Base-by-base conservation (phyloP, 768 basidiomycete species). In the Naganishia friedmannii region DNA sequence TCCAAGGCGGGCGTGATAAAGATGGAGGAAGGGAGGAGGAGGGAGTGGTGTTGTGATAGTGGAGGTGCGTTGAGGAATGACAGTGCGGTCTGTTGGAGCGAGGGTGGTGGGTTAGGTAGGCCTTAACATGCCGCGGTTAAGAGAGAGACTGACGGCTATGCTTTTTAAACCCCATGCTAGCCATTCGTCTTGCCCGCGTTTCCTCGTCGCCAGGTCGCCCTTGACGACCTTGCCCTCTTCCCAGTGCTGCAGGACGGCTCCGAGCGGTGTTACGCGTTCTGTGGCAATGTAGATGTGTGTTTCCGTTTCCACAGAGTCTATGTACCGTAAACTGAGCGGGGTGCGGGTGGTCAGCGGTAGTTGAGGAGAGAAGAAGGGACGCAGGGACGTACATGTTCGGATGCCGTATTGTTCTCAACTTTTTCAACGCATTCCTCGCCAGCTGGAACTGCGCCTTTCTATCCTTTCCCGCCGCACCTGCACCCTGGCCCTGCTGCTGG, bases 1-100 rank as follows among this genome's bases (percentile, higher is more conserved):
- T 99, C 96, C 6, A 95, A 92, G 0, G 92, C 91, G 0, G 89
- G 88, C 0, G 95, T 92, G 65, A 96, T 87, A 77, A 96, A 97
- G 69, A 97, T 86, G 0, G 91, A 88, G 69, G 75, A 73, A 0
- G 77, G 75, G 26, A 77, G 58, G 10, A 78, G 66, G 55, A 79
- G 77, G 0, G 77, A 92, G 91, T 23, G 92, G 90, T 4, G 90
- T 87, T 26, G 93, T 88, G 71, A 95, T 86, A 80, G 92, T 90
- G 74, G 96, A 85, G 26, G 91, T 86, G 76, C 89, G 75, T 98
- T 97, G 68, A 98, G 79, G 81, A 99, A 99, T 1, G 90, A 84
- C 48, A 97, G 82, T 2, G 94, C 94, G 67, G 92, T 90, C 60
- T 63, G 23, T 0, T 2, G 39, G 26, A n/a, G n/a, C n/a, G 17